Evolutionary conservation across 2,329 filamentous ascomycete genomes (phyloP), one percentile per base, ranked within the genome.

Genomic region (Anthostomella pinea): DNA sequence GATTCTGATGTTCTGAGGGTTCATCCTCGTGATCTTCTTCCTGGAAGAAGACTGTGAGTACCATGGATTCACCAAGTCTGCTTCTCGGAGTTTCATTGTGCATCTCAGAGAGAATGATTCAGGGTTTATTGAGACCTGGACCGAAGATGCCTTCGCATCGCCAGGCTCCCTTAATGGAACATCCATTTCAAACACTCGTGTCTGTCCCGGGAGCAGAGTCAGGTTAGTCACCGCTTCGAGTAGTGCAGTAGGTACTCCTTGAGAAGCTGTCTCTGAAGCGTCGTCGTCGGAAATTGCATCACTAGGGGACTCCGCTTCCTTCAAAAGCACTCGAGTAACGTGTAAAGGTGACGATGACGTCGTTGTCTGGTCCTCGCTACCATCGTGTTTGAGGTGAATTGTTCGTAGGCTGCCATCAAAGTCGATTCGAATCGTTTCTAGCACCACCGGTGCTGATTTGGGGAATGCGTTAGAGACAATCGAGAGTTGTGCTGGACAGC

Each of bases 161-260:
- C 88, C 89, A 3, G 89, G 79, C 62, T 96, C 90, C 40, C 88
- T 80, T 11, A 95, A 73, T 2, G 83, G 77, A 39, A 88, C 76
- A 7, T 73, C 75, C 51, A 95, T 72, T 49, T 85, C 79, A 44
- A 86, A 83, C 1, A 90, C 77, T 35, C 77, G 79, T 7, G 73
- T 84, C 43, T 85, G 76, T 1, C 80, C 81, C 10, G 88, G 77
- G 8, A 64, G 60, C 27, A 96, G 63, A 0, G 72, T 79, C 36
- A 96, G 63, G 57, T 90, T 71, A 7, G 76, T 73, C 8, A 64
- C 54, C 1, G 84, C 84, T 24, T 64, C 59, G 35, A 82, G 65
- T 30, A 69, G 47, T 6, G 55, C 49, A 3, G 60, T 52, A n/a
- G 60, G 30, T 5, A 57, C 58, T 46, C 22, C 53, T 47, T 35